Evolutionary conservation across 805 yeast genomes (phyloP), one percentile per base, ranked within the genome.

Genomic region (Candida hispaniensis): DNA sequence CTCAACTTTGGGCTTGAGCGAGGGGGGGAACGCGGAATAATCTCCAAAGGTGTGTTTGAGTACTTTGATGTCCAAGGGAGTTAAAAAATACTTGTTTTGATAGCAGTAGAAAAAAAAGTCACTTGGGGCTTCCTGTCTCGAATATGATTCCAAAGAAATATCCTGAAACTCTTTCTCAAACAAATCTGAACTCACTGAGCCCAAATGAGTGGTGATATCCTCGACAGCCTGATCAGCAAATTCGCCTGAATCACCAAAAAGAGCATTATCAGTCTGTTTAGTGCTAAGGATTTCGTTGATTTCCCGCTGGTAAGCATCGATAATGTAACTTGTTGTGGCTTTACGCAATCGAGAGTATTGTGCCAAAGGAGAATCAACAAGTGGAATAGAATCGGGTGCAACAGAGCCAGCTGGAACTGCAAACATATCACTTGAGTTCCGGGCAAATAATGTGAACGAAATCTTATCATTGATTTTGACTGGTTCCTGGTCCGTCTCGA

Each of bases 61-160:
- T 12, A 88, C 73, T 42, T 78, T 78, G 17, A 81, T 67, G 52
- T 91, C 99, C 26, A 91, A 60, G 5, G 82, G 74, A 0, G 94
- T 73, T 11, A 88, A 59, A 28, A 81, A 78, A 52, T 61, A 83
- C 41, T 69, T 67, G 6, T 27, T 27, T n/a, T 14, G 28, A 13
- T 23, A 23, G 14, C 28, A 26, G 20, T 23, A 32, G 18, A 32
- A 32, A 21, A 2, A 76, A 70, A 3, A 75, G 56, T 1, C 86
- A 66, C 43, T 73, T 71, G 54, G 81, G 77, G 0, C 77, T 72
- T 0, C 91, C 74, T 50, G 86, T 86, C 52, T 79, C 88, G 51
- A 73, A 88, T 53, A 69, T 82, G 50, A 60, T 82, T 6, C 76
- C 69, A 41, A 59, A 57, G 1, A 50, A 27, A 41, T 66, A 15